These are phyloP conservation scores for Monilinia polystroma DNA, from an alignment of 2,329 filamentous ascomycete genomes.

Conservation along the genomic window DNA sequence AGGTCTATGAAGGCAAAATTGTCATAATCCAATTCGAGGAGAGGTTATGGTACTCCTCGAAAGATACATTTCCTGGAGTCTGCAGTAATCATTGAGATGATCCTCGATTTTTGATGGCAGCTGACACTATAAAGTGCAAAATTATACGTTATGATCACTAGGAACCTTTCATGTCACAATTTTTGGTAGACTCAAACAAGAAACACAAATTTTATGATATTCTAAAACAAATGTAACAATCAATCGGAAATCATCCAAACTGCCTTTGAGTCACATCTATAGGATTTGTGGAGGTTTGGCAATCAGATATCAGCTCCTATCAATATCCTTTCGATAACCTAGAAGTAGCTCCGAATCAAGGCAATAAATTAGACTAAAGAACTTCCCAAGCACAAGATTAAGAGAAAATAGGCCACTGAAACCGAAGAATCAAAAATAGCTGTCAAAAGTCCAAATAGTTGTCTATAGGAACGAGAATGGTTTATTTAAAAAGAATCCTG, in stretches of 20 bases:
- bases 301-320: neutral
- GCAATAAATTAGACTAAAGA: neutral
- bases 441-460: neutral
- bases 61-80: neutral
- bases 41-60: too few relatives aligned
- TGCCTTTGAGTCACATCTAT: neutral
- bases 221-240: too few relatives aligned
- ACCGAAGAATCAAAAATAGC: neutral
- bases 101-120: neutral
- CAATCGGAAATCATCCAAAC: neutral
- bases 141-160: neutral
- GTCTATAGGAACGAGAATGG: neutral
- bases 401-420: neutral
- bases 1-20: too few relatives aligned
- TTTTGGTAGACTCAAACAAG: neutral
- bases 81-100: neutral
- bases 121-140: neutral
- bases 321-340: rapidly evolving
- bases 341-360: neutral
- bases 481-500: neutral
- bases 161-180: neutral
- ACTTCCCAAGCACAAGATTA: neutral
- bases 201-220: neutral
- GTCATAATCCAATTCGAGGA: too few relatives aligned
- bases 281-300: neutral